phyloP scores from a whole-genome alignment of 805 yeast species.

The Yamadazyma nakazawae region DNA sequence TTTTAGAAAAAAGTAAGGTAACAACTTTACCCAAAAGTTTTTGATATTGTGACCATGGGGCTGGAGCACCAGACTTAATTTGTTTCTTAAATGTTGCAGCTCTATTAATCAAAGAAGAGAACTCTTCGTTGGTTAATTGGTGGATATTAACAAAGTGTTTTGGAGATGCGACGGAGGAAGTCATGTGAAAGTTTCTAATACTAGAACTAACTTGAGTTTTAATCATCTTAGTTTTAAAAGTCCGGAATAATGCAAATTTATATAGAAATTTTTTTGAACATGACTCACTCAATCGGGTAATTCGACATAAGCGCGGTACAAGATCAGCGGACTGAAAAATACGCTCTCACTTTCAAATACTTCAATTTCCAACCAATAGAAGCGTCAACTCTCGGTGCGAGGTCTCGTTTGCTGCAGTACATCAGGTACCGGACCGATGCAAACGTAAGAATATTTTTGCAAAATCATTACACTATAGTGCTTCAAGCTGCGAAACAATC shows the following conservation, averaged over 20 bases:
- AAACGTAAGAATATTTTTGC: no score
- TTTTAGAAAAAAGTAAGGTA: constrained; percentile 80
- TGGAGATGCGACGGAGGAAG: constrained; percentile 20
- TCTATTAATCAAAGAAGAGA: constrained; percentile 64
- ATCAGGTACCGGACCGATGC: not conserved
- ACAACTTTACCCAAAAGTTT: constrained; percentile 77
- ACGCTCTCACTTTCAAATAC: not conserved
- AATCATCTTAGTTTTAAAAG: constrained; percentile 4
- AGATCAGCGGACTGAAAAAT: constrained; percentile 11
- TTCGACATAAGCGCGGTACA: constrained; percentile 18
- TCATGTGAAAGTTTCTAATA: constrained; percentile 7
- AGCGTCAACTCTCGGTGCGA: not conserved
- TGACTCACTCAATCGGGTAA: constrained; percentile 22
- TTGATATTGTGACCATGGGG: constrained; percentile 36
- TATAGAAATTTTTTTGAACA: constrained; percentile 2
- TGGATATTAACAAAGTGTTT: constrained; percentile 83
- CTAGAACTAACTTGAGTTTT: constrained; percentile 5
- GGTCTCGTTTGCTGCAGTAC: not conserved
- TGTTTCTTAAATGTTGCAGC: constrained; percentile 66
- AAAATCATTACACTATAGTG: not conserved
- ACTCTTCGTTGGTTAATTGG: constrained; percentile 72
- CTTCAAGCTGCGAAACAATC: not conserved
- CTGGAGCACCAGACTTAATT: constrained; percentile 51
- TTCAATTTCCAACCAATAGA: not conserved
- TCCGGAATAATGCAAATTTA: not conserved